Percentiles rank a stretch among this genome's conserved stretches.
These are phyloP conservation scores for Phyllosticta citrichinensis DNA, from an alignment of 2,329 filamentous ascomycete genomes.

Conservation along the genomic window DNA sequence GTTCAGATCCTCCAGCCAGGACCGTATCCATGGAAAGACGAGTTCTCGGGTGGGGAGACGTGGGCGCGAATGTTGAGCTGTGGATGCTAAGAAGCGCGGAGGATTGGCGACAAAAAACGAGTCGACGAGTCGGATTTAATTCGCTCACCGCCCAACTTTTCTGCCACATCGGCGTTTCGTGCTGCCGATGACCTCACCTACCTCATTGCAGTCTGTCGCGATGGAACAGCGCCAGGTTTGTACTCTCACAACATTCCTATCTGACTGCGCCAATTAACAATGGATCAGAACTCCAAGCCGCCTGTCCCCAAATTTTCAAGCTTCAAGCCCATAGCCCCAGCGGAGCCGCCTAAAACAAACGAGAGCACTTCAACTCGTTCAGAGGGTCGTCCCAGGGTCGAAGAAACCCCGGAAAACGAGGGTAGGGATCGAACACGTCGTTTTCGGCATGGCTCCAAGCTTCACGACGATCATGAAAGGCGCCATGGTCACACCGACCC, in stretches of 20 bases:
- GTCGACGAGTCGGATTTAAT: constrained; percentile 2
- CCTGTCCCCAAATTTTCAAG: constrained; percentile 62
- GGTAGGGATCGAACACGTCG: not conserved
- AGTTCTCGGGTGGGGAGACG: constrained; percentile 4
- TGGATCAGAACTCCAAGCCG: constrained; percentile 13
- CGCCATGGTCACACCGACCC: not conserved
- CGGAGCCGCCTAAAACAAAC: constrained; percentile 10
- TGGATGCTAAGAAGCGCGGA: not conserved
- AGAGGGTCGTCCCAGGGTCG: not conserved
- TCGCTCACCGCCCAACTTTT: constrained; percentile 7
- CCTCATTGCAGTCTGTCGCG: not conserved
- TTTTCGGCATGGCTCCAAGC: not conserved
- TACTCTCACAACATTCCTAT: not conserved
- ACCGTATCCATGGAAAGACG: constrained; percentile 19
- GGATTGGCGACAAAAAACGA: not conserved
- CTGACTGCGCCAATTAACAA: not conserved
- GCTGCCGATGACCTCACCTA: constrained; percentile 4
- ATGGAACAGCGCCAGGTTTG: constrained; percentile 4
- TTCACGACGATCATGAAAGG: not conserved
- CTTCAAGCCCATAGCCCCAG: constrained; percentile 48
- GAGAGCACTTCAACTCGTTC: not conserved
- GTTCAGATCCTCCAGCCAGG: not conserved
- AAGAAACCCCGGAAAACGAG: not conserved
- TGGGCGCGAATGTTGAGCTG: constrained; percentile 9
- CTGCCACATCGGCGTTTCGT: constrained; percentile 1